Evolutionary conservation across 192 early-diverging fungal species (phyloP), one percentile per base, ranked within the genome.

Genomic region (Linnemannia schmuckeri): DNA sequence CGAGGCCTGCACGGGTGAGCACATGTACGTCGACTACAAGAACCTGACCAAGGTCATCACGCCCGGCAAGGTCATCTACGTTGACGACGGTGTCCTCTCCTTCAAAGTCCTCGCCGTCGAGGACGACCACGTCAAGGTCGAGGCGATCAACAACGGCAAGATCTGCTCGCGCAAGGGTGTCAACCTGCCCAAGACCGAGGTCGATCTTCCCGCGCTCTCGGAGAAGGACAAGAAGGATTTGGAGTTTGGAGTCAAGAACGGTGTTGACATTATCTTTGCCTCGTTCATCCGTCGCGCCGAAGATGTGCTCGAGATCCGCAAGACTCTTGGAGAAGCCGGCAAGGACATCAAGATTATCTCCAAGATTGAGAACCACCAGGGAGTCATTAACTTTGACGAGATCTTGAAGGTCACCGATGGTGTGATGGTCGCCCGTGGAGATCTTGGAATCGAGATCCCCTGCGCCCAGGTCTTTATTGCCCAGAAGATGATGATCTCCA

Each of bases 401-500:
- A 99, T 99, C 83, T 91, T 99, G 54, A 88, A 80, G 68, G 98
- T 95, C 63, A 95, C 97, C 33, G 98, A 99, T 90, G 98, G 98
- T 76, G 94, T 99, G 80, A 99, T 99, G 98, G 96, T 99, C 88
- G 98, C 98, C 52, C 97, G 98, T 89, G 98, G 98, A 85, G 98
- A 99, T 88, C 90, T 99, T 75, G 98, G 98, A 80, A 97, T 99
- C 69, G 98, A 99, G 90, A 98, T 99, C 72, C 98, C 98, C 24
- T 93, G 96, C 33, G 96, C 96, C 71, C 93, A 96, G 88, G 97
- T 97, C 30, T 97, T 97, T 82, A 92, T 97, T 83, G 96, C 93
- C 81, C 98, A 99, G 86, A 99, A 99, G 92, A 98, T 97, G 97
- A 98, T 99, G 93, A 97, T 96, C 76, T 93, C 97, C 76, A 99